phyloP scores from a whole-genome alignment of 2,329 filamentous ascomycete genomes.

The Talaromyces sp. region DNA sequence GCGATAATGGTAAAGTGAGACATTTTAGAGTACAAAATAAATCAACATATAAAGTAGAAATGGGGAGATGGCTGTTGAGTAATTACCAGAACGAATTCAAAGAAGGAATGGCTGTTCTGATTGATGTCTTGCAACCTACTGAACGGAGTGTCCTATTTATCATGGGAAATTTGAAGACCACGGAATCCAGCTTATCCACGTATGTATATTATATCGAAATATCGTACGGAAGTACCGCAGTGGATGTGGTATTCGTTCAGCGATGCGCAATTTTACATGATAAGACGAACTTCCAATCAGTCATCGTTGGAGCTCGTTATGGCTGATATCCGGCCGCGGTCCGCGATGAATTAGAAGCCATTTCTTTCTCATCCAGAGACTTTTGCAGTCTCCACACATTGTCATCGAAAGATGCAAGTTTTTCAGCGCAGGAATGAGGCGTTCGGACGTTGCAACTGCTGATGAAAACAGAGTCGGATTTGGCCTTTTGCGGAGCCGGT shows the following conservation, averaged over 20 bases:
- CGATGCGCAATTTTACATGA: neutral
- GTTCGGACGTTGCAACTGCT: slow-evolving; percentile 1
- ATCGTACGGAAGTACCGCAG: neutral
- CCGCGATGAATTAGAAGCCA: neutral
- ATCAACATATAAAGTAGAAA: neutral
- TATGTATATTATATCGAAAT: neutral
- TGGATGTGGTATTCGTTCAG: neutral
- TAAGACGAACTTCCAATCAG: neutral
- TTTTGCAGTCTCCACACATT: neutral
- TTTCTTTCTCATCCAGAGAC: neutral
- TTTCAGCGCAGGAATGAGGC: neutral
- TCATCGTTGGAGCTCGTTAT: neutral
- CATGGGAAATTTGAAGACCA: neutral
- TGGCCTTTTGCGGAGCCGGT: neutral
- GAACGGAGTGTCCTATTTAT: neutral
- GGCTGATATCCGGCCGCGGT: neutral
- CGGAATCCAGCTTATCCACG: neutral
- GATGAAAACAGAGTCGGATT: neutral
- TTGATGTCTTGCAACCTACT: neutral
- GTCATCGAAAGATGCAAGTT: neutral
- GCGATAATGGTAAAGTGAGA: neutral
- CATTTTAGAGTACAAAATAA: neutral
- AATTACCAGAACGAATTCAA: neutral
- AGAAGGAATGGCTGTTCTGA: neutral
- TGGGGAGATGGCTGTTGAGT: neutral